A percentile compares a stretch with the other conserved stretches of the same genome.
These are phyloP conservation scores for Hirsutella minnesotensis DNA, from an alignment of 2,329 filamentous ascomycete species.

Conservation along the genomic window DNA sequence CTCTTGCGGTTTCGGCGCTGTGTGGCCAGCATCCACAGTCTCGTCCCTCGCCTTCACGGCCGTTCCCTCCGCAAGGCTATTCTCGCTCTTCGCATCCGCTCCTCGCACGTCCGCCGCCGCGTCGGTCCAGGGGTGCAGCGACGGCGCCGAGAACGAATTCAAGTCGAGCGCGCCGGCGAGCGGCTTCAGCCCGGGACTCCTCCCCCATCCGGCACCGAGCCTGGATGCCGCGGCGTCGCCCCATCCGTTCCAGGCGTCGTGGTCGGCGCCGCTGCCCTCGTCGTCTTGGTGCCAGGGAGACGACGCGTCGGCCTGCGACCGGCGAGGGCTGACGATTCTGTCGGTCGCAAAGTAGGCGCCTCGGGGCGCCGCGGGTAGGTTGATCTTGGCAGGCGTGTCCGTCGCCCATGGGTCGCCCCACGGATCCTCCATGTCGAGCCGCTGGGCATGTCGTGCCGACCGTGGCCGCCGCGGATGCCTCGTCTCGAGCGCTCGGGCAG, in stretches of 20 bases:
- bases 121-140: slow-evolving; percentile 2
- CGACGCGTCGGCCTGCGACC: slow-evolving; percentile 7
- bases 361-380: slow-evolving; percentile 20
- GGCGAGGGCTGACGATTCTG: slow-evolving; percentile 9
- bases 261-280: slow-evolving; percentile 19
- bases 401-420: slow-evolving; percentile 50
- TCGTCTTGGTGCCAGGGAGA: slow-evolving; percentile 19
- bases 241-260: slow-evolving; percentile 13
- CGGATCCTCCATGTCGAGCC: slow-evolving; percentile 46
- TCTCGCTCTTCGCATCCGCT: background rate
- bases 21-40: too few species aligned
- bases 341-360: slow-evolving; percentile 18
- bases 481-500: background rate
- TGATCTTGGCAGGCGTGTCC: slow-evolving; percentile 22
- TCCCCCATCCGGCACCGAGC: slow-evolving; percentile 18
- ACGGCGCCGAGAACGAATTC: slow-evolving; percentile 16
- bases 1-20: too few species aligned
- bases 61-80: too few species aligned
- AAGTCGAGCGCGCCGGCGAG: slow-evolving; percentile 10
- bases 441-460: slow-evolving; percentile 19
- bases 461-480: background rate
- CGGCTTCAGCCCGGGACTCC: slow-evolving; percentile 19
- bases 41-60: too few species aligned
- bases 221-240: slow-evolving; percentile 13
- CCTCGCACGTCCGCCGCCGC: background rate